Percentiles rank a stretch among this genome's conserved stretches.
phyloP scores from a whole-genome alignment of 108 stramenopile genomes.

The Conticribra guillardii region DNA sequence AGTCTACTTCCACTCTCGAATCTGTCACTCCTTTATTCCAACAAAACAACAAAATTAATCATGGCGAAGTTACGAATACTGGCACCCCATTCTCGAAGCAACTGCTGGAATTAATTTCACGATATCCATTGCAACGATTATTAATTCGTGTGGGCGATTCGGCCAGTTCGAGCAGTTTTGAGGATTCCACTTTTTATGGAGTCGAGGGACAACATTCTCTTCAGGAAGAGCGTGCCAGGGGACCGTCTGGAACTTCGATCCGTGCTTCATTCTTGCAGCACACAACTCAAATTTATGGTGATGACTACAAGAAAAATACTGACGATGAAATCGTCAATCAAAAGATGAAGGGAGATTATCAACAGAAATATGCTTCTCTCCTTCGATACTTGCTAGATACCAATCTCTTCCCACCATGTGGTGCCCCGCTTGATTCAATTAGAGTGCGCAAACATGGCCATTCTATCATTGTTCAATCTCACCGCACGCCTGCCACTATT shows the following conservation, averaged over 20 bases:
- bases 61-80: not conserved
- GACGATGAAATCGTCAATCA: not conserved
- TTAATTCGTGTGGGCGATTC: constrained; percentile 37
- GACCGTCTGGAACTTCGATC: constrained; percentile 12
- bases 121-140: constrained; percentile 32
- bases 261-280: not conserved
- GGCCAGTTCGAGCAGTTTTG: constrained; percentile 14
- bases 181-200: not conserved
- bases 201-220: not conserved
- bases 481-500: no score
- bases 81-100: constrained; percentile 42
- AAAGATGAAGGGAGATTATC: not conserved
- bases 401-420: constrained; percentile 43
- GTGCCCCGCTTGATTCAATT: constrained; percentile 47
- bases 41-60: not conserved
- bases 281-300: not conserved
- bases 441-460: constrained; percentile 49
- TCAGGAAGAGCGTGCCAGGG: constrained; percentile 1
- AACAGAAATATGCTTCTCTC: constrained; percentile 34
- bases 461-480: constrained; percentile 27
- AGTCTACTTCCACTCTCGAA: constrained; percentile 39
- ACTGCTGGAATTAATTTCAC: constrained; percentile 26
- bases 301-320: not conserved
- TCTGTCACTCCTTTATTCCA: constrained; percentile 34
- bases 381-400: constrained; percentile 42